Base-by-base conservation (phyloP, 2,329 filamentous ascomycete species). In the Septoria petroselini region DNA sequence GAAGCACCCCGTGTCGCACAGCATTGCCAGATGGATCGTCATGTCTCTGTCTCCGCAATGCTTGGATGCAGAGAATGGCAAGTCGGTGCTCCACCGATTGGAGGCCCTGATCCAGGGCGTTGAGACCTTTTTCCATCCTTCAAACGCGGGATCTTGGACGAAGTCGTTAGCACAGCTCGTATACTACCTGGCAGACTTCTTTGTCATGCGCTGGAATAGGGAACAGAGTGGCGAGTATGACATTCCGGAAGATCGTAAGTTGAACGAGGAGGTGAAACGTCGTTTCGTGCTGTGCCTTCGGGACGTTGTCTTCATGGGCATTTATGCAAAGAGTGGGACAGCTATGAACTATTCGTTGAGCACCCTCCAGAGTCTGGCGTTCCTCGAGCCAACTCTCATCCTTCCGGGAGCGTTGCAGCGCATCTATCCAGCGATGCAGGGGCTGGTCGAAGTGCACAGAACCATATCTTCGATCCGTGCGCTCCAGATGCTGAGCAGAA, bases 41-140 rank as follows among this genome's bases (percentile, higher is more conserved):
- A 91, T 91, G 81, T 96, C 91, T 0, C 70, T 98, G 31, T 97
- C 93, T 1, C 91, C 93, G 1, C 76, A 83, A 38, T 93, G 88
- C 62, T 73, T 94, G 41, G 81, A 87, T 34, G 76, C 82, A n/a
- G 77, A 85, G 23, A 84, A 85, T 48, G 47, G 54, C 14, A 65
- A 65, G 33, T 97, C 91, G 1, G 82, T 95, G 35, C 71, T 98
- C 62, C 82, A 85, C 27, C 88, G 87, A 58, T 78, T 98, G 4
- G 91, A 98, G 68, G 91, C 88, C 0, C 76, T 98, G 44, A 86
- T 98, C 59, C 87, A 97, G 68, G 93, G 91, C 2, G 86, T 97
- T 39, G 93, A 98, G 69, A 98, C 93, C 0, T 98, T 98, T 70
- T 98, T 96, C 76, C 93, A 98, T 63, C 93, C 93, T 2, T 98